Base-by-base conservation (phyloP, 2,329 filamentous ascomycete genomes). In the Chaetomiaceae sp. region DNA sequence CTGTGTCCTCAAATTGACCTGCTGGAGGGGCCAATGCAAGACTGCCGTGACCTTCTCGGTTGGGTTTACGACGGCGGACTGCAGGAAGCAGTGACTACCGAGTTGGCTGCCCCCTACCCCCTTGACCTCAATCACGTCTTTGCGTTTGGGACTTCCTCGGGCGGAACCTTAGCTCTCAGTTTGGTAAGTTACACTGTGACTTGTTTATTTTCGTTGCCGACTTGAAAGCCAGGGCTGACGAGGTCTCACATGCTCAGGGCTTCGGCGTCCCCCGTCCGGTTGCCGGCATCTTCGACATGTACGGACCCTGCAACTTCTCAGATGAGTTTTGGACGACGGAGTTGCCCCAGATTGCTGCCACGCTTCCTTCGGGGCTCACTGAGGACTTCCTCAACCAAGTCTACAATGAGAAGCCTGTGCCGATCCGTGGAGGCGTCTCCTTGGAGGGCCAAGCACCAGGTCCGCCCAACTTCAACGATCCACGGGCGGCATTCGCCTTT, bases 231-330 rank as follows among this genome's bases (percentile, higher is more conserved):
- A n/a, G n/a, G n/a, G 56, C n/a, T 19, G 19, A 15, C 33, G 17
- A 19, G 15, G 15, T 15, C 26, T 10, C 17, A 36, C 18, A 34
- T 20, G 17, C n/a, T 27, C 32, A 68, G 65, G 68, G 65, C 10
- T 71, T 65, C 48, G 60, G 59, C 18, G 61, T 65, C 3, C 59
- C 60, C 11, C 63, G 58, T 9, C 61, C 62, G 1, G 61, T 63
- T 1, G 59, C 59, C 3, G 68, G 66, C 17, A 69, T 71, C 38
- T 62, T 65, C 37, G 61, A 66, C 48, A 61, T 71, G 54, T 70
- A 71, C 52, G 67, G 67, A n/a, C 61, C 68, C 1, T 65, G 64
- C 20, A 59, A 65, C 54, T 69, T 71, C 49, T 51, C 58, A 0
- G 48, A 68, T 35, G 52, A 62, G 0, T 65, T 65, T 53, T 71